Evolutionary conservation across 352 stramenopile species (phyloP).

Genomic region (Phytophthora brassicae): DNA sequence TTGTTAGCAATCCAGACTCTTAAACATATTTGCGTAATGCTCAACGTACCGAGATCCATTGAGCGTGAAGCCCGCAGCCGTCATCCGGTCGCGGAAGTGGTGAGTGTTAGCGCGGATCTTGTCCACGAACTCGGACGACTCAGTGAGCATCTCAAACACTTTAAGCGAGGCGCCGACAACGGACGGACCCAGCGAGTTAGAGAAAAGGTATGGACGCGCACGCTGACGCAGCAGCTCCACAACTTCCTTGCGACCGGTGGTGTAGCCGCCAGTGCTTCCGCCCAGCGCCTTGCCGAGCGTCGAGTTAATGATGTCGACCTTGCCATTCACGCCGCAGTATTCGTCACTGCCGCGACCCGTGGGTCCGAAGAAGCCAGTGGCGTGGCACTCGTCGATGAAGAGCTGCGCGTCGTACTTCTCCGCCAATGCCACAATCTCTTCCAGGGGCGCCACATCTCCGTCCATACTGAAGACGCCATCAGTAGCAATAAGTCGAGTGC

Average conservation of each 20-base stretch:
- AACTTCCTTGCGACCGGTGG: conserved; percentile 85
- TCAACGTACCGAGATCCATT: conserved; percentile 69
- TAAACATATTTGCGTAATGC: not conserved
- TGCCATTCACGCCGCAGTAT: conserved; percentile 87
- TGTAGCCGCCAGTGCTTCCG: conserved; percentile 93
- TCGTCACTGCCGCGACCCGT: conserved; percentile 92
- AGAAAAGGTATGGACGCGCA: conserved; percentile 93
- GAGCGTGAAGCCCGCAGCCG: conserved; percentile 87
- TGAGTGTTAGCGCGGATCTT: conserved; percentile 90
- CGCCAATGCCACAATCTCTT: conserved; percentile 89
- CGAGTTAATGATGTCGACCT: conserved; percentile 94
- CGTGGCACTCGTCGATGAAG: conserved; percentile 95
- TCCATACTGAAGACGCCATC: conserved; percentile 97
- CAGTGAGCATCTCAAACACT: conserved; percentile 92
- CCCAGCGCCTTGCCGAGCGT: conserved; percentile 94
- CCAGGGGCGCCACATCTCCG: conserved; percentile 90
- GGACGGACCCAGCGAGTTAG: conserved; percentile 91
- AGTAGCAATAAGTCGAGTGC: conserved; percentile 90
- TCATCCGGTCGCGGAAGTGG: conserved; percentile 92
- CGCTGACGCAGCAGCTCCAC: conserved; percentile 92
- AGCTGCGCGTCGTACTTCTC: conserved; percentile 93
- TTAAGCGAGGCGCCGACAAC: conserved; percentile 93
- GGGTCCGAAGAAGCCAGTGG: conserved; percentile 92
- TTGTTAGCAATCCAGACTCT: conserved; percentile 1
- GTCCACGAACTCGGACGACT: conserved; percentile 84